These are phyloP conservation scores for Crotalaria pallida DNA, from an alignment of 306 rosid genomes.

Conservation along the genomic window DNA sequence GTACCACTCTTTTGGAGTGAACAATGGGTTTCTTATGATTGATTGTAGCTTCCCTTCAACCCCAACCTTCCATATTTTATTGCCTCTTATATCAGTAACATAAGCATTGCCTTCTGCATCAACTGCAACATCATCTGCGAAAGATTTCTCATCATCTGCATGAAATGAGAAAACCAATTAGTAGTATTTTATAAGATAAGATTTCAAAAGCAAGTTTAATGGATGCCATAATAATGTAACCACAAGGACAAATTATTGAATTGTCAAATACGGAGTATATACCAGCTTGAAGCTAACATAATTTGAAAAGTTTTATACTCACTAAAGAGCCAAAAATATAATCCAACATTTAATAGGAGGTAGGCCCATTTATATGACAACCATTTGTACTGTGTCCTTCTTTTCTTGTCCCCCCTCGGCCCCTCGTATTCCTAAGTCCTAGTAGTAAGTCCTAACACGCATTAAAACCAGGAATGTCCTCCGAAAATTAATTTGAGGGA, in stretches of 20 bases:
- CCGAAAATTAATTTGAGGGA: no score
- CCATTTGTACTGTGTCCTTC: no score
- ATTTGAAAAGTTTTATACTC: background rate
- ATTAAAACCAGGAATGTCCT: no score
- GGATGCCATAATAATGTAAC: background rate
- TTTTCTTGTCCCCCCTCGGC: no score
- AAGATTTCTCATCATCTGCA: slow-evolving; percentile 70
- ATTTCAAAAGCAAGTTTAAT: background rate
- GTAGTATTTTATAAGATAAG: background rate
- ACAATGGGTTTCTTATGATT: slow-evolving; percentile 54
- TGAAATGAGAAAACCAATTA: background rate
- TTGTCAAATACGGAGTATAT: no score
- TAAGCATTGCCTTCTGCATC: slow-evolving; percentile 88
- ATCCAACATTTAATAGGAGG: background rate
- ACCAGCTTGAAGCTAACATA: slow-evolving; percentile 9
- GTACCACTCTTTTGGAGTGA: slow-evolving; percentile 73
- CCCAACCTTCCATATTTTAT: slow-evolving; percentile 85
- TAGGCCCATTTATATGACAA: no score
- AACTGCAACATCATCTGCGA: slow-evolving; percentile 79
- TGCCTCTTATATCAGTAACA: slow-evolving; percentile 57
- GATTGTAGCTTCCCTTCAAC: slow-evolving; percentile 55
- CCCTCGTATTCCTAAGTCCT: no score
- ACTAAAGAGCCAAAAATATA: background rate
- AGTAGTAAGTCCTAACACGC: no score
- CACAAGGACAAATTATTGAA: no score